Conservation (phyloP, 2,329 filamentous ascomycete species). For the Apiospora aurea region DNA sequence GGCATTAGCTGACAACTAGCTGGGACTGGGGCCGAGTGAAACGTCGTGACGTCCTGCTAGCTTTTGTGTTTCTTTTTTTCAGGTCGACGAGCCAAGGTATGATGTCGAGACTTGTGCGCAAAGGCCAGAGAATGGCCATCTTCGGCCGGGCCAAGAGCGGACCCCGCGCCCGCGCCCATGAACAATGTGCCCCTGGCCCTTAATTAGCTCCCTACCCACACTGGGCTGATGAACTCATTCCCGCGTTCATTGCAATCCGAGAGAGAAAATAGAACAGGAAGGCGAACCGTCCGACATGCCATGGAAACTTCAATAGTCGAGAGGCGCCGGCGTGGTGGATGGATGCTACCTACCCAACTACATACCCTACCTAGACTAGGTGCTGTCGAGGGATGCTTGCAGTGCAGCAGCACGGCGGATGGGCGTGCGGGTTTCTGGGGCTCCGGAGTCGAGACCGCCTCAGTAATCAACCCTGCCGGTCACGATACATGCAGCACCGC, state of each 20-base stretch:
- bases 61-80: conserved; percentile 10
- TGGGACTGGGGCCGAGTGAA: conserved; percentile 22
- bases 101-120: conserved; percentile 18
- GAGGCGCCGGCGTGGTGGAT: not conserved
- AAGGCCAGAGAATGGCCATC: conserved; percentile 6
- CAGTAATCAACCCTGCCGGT: not conserved
- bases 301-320: not conserved
- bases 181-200: conserved; percentile 6
- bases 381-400: not conserved
- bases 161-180: conserved; percentile 1
- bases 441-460: conserved; percentile 20
- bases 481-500: not conserved
- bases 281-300: not conserved
- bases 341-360: not conserved
- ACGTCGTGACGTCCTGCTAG: conserved; percentile 24
- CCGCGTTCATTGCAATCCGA: not conserved
- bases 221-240: not conserved
- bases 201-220: not conserved
- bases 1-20: conserved; percentile 12
- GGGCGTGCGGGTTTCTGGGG: not conserved
- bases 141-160: conserved; percentile 3
- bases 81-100: conserved; percentile 18
- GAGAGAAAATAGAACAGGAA: not conserved
- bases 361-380: not conserved
- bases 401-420: not conserved